Percentiles rank a stretch among this genome's conserved stretches.
Evolutionary conservation across 495 filamentous ascomycete species (phyloP).

Genomic region (Cairneyella variabilis): DNA sequence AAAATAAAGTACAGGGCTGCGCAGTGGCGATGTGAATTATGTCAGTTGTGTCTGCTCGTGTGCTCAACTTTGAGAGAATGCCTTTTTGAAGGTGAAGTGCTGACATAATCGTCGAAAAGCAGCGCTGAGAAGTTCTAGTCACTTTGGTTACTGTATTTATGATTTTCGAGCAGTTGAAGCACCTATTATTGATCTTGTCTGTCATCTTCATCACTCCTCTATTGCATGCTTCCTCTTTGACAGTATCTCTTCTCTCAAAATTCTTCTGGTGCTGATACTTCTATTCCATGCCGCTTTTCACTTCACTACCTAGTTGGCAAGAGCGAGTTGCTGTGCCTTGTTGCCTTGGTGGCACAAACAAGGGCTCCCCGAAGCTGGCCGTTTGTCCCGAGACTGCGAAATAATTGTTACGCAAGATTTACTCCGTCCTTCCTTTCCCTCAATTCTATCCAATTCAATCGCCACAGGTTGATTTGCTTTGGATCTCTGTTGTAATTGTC

Average conservation of each 20-base stretch:
- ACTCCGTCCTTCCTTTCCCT: constrained; percentile 48
- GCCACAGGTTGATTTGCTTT: constrained; percentile 5
- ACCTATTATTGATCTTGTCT: not conserved
- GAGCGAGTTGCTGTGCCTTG: too few relatives aligned
- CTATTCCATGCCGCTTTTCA: too few relatives aligned
- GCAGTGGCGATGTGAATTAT: not conserved
- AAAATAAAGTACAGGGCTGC: too few relatives aligned
- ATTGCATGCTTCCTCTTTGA: not conserved
- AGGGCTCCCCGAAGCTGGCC: not conserved
- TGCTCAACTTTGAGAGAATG: not conserved
- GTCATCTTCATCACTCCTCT: constrained; percentile 12
- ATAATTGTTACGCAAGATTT: constrained; percentile 36
- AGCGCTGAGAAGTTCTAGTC: too few relatives aligned
- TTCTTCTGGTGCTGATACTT: too few relatives aligned
- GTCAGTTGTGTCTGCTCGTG: too few relatives aligned
- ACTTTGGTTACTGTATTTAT: too few relatives aligned
- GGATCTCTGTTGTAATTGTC: constrained; percentile 2
- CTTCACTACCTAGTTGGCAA: too few relatives aligned
- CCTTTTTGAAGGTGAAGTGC: not conserved
- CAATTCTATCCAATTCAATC: constrained; percentile 12
- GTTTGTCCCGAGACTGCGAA: not conserved
- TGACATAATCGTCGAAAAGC: constrained; percentile 2
- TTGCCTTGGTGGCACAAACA: not conserved
- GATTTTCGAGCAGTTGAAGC: too few relatives aligned
- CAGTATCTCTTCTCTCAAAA: not conserved